Percentiles rank a stretch among this genome's conserved stretches.
Conservation (phyloP, 495 filamentous ascomycete species). For the Neurospora tetrasperma region DNA sequence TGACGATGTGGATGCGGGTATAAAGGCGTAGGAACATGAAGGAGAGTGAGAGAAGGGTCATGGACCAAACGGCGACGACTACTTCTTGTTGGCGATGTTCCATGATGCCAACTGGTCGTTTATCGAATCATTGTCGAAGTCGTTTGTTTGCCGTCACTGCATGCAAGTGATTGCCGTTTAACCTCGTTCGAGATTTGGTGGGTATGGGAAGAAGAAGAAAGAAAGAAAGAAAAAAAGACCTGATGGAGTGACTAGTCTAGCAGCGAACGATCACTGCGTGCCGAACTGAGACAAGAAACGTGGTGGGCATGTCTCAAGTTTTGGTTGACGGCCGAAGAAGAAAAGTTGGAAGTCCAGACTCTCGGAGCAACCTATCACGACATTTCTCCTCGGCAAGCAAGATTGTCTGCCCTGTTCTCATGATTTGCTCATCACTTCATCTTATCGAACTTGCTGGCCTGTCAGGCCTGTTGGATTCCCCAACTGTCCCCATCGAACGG, state of each 20-base stretch:
- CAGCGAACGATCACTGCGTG: background rate
- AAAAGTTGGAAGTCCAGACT: background rate
- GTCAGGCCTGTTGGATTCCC: background rate
- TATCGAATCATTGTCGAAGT: background rate
- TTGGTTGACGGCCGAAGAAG: background rate
- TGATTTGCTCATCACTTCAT: background rate
- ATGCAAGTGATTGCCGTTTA: background rate
- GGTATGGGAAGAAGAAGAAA: background rate
- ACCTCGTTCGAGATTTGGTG: background rate
- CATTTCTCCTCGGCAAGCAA: background rate
- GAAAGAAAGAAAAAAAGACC: background rate
- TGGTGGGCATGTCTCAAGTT: background rate
- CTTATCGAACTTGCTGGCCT: background rate
- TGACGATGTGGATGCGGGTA: constrained; percentile 26
- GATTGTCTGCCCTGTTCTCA: background rate
- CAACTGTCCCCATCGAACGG: background rate
- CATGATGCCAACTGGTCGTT: background rate
- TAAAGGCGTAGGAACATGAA: constrained; percentile 27
- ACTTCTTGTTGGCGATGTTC: constrained; percentile 19
- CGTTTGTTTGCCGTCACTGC: background rate
- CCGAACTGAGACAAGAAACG: background rate
- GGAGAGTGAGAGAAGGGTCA: constrained; percentile 21
- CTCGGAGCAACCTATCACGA: background rate
- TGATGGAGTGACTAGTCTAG: background rate
- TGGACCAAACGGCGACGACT: constrained; percentile 28